Evolutionary conservation across 306 rosid species (phyloP).

Genomic region (Trifolium pratense): DNA sequence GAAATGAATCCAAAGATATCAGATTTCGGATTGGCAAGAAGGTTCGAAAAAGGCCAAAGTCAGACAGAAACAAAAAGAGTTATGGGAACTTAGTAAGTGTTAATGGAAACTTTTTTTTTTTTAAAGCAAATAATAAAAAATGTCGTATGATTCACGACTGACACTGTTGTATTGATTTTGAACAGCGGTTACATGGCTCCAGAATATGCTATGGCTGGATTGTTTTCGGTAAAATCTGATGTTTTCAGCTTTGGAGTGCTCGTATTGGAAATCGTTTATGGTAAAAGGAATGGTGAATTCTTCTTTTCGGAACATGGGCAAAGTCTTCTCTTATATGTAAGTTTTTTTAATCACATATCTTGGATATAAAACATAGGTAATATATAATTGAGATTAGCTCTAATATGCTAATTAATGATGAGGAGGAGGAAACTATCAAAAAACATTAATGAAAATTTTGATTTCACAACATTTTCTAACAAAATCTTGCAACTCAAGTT

Average conservation of each 20-base stretch:
- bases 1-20: slow-evolving; percentile 59
- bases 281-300: slow-evolving; percentile 3
- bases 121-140: not conserved
- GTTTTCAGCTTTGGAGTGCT: not conserved
- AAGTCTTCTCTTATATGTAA: slow-evolving; percentile 35
- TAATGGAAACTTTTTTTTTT: not conserved
- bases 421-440: too few species aligned
- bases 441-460: not conserved
- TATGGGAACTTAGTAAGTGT: slow-evolving; percentile 57
- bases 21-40: slow-evolving; percentile 57
- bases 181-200: slow-evolving; percentile 59
- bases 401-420: too few species aligned
- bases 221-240: not conserved
- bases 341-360: not conserved
- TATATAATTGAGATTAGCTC: too few species aligned
- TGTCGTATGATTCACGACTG: not conserved
- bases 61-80: slow-evolving; percentile 50
- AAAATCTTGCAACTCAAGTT: not conserved
- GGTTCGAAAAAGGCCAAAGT: slow-evolving; percentile 42
- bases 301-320: not conserved
- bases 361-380: not conserved
- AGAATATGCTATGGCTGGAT: slow-evolving; percentile 43
- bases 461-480: not conserved
- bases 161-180: not conserved
- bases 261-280: not conserved